Base-by-base conservation (phyloP, 2,329 filamentous ascomycete genomes). In the Hypoxylon sp. region DNA sequence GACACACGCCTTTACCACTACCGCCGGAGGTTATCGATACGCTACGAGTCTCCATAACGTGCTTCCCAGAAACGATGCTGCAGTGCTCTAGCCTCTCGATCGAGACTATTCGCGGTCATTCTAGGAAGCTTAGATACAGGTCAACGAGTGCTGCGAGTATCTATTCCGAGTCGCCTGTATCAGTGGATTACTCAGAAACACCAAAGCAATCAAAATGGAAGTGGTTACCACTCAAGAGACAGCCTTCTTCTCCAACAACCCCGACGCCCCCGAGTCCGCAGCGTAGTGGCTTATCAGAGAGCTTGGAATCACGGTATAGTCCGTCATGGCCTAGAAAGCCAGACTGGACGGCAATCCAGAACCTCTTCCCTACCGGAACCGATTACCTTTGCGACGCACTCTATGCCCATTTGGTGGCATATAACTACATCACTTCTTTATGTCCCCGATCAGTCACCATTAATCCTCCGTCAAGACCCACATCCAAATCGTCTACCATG, bases 21-120 rank as follows among this genome's bases (percentile, higher is more conserved):
- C 78, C 80, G 0, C 74, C 77, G 1, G 75, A 82, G 17, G 72
- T 82, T 2, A 65, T 83, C 29, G 80, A 84, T 50, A 81, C 75
- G 0, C 69, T 84, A 3, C 71, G 77, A 19, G 73, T 82, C 4
- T 81, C 77, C 0, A 75, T 82, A 7, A 70, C 75, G 4, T 82
- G 78, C 59, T 85, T 85, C 55, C 81, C 81, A 0, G 80, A 83
- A 57, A 82, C 80, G 1, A 82, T 83, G 77, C 75, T 84, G 1
- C 69, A 78, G 7, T 77, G 80, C 4, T 78, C 75, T 0, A 82
- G 78, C 60, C 69, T 83, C 3, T 78, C 81, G 0, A 73, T 83
- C 37, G 81, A 84, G 65, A 83, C 78, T 0, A 82, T 85, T 49
- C 78, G 82, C 11, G 67, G 74, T 19, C 82, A 82, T 57, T 78